phyloP scores from a whole-genome alignment of 768 basidiomycete genomes.

The Kwoniella sp. region DNA sequence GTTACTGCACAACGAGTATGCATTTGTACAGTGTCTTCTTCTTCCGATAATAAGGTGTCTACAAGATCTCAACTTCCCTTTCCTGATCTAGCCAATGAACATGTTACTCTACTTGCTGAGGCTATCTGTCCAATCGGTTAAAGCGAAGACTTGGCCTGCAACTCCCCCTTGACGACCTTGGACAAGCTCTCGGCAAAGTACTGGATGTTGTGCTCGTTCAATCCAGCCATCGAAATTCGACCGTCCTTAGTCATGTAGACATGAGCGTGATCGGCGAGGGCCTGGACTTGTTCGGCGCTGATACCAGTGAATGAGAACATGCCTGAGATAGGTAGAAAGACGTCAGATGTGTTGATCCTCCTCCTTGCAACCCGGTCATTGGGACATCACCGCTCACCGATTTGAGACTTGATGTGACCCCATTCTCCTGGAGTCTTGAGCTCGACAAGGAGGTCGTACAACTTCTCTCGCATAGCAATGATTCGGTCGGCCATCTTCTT shows the following conservation, averaged over 20 bases:
- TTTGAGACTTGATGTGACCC: slow-evolving; percentile 92
- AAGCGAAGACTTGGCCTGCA: slow-evolving; percentile 43
- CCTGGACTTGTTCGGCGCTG: slow-evolving; percentile 49
- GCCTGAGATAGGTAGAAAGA: slow-evolving; percentile 16
- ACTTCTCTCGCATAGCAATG: slow-evolving; percentile 81
- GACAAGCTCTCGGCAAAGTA: slow-evolving; percentile 57
- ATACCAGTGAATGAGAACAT: slow-evolving; percentile 46
- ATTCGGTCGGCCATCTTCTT: slow-evolving; percentile 89
- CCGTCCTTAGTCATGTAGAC: slow-evolving; percentile 58
- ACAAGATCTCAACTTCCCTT: neutral
- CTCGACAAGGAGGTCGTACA: slow-evolving; percentile 63
- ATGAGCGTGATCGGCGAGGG: slow-evolving; percentile 52
- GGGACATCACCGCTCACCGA: slow-evolving; percentile 59
- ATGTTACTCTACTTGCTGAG: too few species aligned
- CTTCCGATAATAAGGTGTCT: neutral
- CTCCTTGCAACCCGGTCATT: too few species aligned
- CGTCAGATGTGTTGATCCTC: too few species aligned
- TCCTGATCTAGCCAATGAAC: too few species aligned
- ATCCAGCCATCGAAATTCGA: slow-evolving; percentile 90
- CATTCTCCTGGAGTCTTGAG: slow-evolving; percentile 87
- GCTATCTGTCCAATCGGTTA: neutral
- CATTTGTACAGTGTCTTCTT: slow-evolving; percentile 2
- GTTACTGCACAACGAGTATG: neutral
- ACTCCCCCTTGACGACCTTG: slow-evolving; percentile 57
- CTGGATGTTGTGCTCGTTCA: slow-evolving; percentile 74